A percentile compares a stretch with the other conserved stretches of the same genome.
phyloP scores from a whole-genome alignment of 352 stramenopile genomes.

The Plasmopara halstedii region DNA sequence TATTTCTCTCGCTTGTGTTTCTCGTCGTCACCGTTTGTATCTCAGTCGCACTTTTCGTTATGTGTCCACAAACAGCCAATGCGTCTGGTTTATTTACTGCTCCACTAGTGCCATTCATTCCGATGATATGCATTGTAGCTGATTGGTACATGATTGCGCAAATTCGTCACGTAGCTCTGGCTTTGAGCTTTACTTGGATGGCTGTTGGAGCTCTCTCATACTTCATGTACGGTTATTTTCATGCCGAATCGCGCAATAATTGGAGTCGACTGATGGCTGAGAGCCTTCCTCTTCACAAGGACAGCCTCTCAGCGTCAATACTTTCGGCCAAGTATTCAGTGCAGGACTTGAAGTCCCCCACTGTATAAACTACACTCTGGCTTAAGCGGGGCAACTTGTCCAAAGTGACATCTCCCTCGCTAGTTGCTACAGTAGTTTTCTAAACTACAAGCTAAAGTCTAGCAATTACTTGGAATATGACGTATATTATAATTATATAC shows the following conservation, averaged over 20 bases:
- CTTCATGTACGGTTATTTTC: constrained; percentile 46
- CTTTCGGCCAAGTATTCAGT: constrained; percentile 24
- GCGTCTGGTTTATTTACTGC: constrained; percentile 28
- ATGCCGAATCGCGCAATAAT: constrained; percentile 31
- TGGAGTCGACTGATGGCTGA: constrained; percentile 36
- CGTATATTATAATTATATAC: too few relatives aligned
- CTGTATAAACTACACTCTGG: too few relatives aligned
- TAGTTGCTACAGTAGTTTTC: too few relatives aligned
- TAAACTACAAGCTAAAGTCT: too few relatives aligned
- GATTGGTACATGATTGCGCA: constrained; percentile 67
- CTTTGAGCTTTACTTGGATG: constrained; percentile 39
- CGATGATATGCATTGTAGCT: constrained; percentile 40
- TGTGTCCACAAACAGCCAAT: constrained; percentile 35
- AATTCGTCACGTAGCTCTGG: constrained; percentile 29
- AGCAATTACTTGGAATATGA: too few relatives aligned
- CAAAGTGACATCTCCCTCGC: too few relatives aligned
- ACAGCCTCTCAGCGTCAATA: constrained; percentile 27
- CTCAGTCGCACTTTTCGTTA: constrained; percentile 33
- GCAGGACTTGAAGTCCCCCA: constrained; percentile 19
- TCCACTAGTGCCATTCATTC: constrained; percentile 53
- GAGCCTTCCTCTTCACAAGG: constrained; percentile 21
- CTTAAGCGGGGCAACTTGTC: too few relatives aligned
- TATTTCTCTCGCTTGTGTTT: constrained; percentile 38
- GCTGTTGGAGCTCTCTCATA: constrained; percentile 39
- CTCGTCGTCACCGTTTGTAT: constrained; percentile 28